Conservation (phyloP, 2,329 filamentous ascomycete species). For the Grosmannia serpens region DNA sequence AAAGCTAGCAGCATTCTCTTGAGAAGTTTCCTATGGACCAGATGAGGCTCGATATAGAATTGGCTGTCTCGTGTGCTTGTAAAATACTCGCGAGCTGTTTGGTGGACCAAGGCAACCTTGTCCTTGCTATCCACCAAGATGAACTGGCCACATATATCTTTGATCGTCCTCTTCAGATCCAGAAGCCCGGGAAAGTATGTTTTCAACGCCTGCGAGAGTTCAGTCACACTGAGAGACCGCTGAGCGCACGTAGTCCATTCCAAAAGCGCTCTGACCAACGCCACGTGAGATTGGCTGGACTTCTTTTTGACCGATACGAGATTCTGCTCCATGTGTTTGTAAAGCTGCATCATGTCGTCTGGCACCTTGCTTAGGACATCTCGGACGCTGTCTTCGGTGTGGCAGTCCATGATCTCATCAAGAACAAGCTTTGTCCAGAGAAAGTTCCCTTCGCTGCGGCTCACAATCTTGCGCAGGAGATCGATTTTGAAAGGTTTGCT, state of each 20-base stretch:
- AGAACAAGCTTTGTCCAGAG: conserved; percentile 1
- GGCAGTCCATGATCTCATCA: not conserved
- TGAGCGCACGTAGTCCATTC: not conserved
- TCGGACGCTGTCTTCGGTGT: not conserved
- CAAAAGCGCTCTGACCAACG: not conserved
- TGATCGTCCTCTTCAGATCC: not conserved
- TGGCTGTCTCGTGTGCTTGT: not conserved
- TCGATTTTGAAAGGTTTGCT: not conserved
- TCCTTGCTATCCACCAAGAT: not conserved
- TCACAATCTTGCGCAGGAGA: not conserved
- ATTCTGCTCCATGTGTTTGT: not conserved
- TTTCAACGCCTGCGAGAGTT: not conserved
- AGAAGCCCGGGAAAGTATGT: not conserved
- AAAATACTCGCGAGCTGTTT: not conserved
- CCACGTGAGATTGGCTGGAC: not conserved
- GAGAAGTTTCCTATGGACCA: not conserved
- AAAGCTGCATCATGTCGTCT: not conserved
- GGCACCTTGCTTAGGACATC: not conserved
- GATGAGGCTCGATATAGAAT: not conserved
- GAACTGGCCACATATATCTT: not conserved
- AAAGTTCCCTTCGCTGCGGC: not conserved
- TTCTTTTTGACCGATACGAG: not conserved
- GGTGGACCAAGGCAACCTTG: not conserved
- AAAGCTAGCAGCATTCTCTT: not conserved
- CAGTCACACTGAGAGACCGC: not conserved